Conservation (phyloP, 352 stramenopile species). For the Phytophthora colocasiae region DNA sequence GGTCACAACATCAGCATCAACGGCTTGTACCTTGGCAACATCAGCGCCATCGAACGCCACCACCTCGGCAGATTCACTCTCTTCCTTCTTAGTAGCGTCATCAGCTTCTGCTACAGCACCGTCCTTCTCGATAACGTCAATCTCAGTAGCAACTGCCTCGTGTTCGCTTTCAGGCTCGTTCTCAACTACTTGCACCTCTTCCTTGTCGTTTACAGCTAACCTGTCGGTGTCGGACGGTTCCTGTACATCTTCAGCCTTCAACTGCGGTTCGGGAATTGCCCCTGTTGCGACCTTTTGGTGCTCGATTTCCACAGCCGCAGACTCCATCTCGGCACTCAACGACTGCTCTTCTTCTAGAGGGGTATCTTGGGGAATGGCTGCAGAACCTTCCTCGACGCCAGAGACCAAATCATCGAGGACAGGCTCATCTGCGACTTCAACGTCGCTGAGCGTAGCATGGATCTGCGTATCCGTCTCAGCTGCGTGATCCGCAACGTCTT, state of each 20-base stretch:
- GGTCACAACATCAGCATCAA: not conserved
- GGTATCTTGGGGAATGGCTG: conserved; percentile 33
- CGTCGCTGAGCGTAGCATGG: conserved; percentile 15
- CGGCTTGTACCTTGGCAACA: not conserved
- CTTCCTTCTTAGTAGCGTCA: not conserved
- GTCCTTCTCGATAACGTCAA: not conserved
- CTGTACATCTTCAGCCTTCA: conserved; percentile 6
- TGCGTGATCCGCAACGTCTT: conserved; percentile 3
- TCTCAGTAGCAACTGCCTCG: not conserved
- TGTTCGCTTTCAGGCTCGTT: not conserved
- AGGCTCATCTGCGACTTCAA: conserved; percentile 29
- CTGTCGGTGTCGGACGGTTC: conserved; percentile 20
- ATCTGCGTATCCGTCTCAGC: conserved; percentile 29
- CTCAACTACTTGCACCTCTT: not conserved
- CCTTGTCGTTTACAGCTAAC: conserved; percentile 8
- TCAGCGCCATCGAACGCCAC: conserved; percentile 1
- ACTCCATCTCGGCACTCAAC: conserved; percentile 11
- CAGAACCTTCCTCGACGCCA: conserved; percentile 26
- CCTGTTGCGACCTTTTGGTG: conserved; percentile 11
- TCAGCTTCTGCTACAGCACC: not conserved
- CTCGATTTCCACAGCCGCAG: not conserved
- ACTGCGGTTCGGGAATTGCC: not conserved
- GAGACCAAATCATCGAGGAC: conserved; percentile 14
- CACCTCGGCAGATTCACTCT: not conserved
- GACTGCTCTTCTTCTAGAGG: not conserved